Evolutionary conservation across 2,329 filamentous ascomycete species (phyloP).

Genomic region (Hymenoscyphus scutula): DNA sequence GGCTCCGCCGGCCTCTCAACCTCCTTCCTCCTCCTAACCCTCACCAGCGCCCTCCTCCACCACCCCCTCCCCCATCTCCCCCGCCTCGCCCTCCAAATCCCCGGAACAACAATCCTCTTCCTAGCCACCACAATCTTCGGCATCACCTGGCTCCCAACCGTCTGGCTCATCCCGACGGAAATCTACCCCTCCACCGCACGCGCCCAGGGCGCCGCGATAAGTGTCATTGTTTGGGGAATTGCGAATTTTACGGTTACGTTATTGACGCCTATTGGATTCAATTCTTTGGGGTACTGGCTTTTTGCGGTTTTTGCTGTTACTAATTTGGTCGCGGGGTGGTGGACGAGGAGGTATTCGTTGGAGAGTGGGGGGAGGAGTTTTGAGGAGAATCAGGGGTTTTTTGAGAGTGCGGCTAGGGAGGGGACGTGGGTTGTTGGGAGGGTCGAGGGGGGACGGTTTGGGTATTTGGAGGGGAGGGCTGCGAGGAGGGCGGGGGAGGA

Average conservation of each 20-base stretch:
- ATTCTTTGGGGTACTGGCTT: slow-evolving; percentile 54
- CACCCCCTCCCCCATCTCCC: slow-evolving; percentile 40
- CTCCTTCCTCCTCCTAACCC: slow-evolving; percentile 50
- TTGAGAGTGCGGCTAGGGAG: slow-evolving; percentile 46
- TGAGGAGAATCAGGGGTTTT: slow-evolving; percentile 51
- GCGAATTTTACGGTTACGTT: slow-evolving; percentile 43
- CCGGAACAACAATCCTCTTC: slow-evolving; percentile 52
- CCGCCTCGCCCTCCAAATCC: slow-evolving; percentile 44
- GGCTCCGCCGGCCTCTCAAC: slow-evolving; percentile 48
- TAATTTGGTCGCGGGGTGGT: slow-evolving; percentile 47
- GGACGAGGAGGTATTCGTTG: slow-evolving; percentile 53
- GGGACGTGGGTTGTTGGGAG: slow-evolving; percentile 53
- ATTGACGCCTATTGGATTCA: slow-evolving; percentile 62
- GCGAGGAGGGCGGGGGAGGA: slow-evolving; percentile 15
- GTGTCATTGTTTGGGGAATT: slow-evolving; percentile 63
- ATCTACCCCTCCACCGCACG: slow-evolving; percentile 61
- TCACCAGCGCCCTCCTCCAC: slow-evolving; percentile 50
- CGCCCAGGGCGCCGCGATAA: slow-evolving; percentile 65
- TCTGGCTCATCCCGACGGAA: slow-evolving; percentile 56
- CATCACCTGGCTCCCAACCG: slow-evolving; percentile 57
- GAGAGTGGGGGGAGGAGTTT: slow-evolving; percentile 57
- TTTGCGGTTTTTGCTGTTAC: slow-evolving; percentile 57
- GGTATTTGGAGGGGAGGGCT: slow-evolving; percentile 21
- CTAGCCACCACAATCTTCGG: slow-evolving; percentile 59
- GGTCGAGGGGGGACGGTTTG: slow-evolving; percentile 51